Base-by-base conservation (phyloP, 139 green algal genomes). In the Chlorella vulgaris region DNA sequence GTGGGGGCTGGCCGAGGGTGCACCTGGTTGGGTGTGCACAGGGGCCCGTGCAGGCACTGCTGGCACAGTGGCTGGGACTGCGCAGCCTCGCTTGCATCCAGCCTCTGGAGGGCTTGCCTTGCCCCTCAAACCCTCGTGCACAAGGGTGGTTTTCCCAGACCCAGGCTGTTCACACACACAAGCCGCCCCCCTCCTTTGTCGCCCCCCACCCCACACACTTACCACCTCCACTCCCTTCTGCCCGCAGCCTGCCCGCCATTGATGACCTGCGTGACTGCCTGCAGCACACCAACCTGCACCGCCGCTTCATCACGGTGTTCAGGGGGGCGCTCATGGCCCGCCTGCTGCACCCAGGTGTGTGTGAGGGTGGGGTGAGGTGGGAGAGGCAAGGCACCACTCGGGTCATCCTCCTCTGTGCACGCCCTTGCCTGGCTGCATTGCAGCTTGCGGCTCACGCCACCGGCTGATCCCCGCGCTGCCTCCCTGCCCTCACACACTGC, bases 181-280 rank as follows among this genome's bases (percentile, higher is more conserved):
- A n/a, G n/a, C n/a, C n/a, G n/a, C n/a, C n/a, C n/a, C n/a, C n/a
- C n/a, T n/a, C n/a, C 58, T 31, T 31, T 67, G 24, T 67, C 24
- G n/a, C 7, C 58, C 58, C 24, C 58, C 62, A n/a, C 29, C n/a
- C 18, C 68, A 24, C 68, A 3, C 68, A 38, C 69, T 18, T 43
- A n/a, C 47, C 19, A 58, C 38, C 6, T 10, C 29, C 47, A 18
- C 35, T 28, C 43, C 78, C 69, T 28, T 18, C 69, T 31, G 4
- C 22, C 21, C 28, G 43, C 39, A 92, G 86, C 69, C 62, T 84
- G 29, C 91, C 91, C 0, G 93, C 94, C 0, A 39, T 97, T 7
- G 33, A 86, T 3, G 92, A 95, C 89, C 65, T 97, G 31, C 84
- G 86, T 0, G 82, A 89, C 0, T 98, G 95, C 86, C 77, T 98